Evolutionary conservation across 2,329 filamentous ascomycete genomes (phyloP), one percentile per base, ranked within the genome.

Genomic region (Trichoderma endophyticum): DNA sequence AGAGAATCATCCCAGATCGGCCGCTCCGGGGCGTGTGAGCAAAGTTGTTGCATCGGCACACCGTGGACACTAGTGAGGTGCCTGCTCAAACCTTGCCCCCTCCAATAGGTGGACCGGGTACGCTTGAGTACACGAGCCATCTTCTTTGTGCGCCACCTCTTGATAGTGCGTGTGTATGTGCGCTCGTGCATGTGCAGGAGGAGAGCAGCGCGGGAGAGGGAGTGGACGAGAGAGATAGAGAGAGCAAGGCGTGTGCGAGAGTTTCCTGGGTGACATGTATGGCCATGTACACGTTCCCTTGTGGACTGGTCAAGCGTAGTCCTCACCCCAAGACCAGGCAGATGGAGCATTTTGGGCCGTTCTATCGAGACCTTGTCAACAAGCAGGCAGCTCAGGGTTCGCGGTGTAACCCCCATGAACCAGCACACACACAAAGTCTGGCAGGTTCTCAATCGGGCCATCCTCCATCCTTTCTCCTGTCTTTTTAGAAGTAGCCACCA

Each of bases 181-280:
- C 72, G 67, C 54, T 56, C 57, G 73, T 75, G 70, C 54, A 60
- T 67, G 73, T 74, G 68, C 74, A 73, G 66, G 32, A 64, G 69
- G 61, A 67, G 64, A 67, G 18, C 36, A 48, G 54, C 8, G 54
- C 24, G 21, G 32, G 64, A 59, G 51, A 30, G 32, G 59, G 32
- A 63, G 34, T 43, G 60, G 34, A 57, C 12, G 39, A 34, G n/a
- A 34, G 32, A 26, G 26, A 15, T 11, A n/a, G 51, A 57, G 6
- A 39, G 11, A 24, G 34, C 24, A 30, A 57, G 72, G 60, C 36
- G 61, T 72, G 66, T 62, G 69, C 60, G 69, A 48, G 36, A 70
- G 57, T 69, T 63, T 59, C 66, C 70, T 67, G n/a, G 39, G 62
- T 70, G 72, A 43, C 71, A 62, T 69, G 61, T 73, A 71, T 48